Evolutionary conservation across 768 basidiomycete genomes (phyloP).

Genomic region (Boletus pseudo-olivaceus): DNA sequence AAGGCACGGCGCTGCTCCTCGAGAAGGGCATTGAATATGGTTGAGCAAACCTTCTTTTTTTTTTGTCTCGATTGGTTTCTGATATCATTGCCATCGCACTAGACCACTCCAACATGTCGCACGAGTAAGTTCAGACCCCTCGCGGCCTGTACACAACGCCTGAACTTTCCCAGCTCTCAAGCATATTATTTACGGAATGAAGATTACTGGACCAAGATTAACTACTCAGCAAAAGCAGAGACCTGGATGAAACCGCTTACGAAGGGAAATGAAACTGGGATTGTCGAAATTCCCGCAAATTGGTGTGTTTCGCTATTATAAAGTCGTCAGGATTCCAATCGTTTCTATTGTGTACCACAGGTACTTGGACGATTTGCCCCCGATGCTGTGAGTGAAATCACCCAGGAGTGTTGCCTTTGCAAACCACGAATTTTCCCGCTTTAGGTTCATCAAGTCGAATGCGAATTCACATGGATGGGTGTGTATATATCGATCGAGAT

Average conservation of each 20-base stretch:
- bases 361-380: conserved; percentile 72
- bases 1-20: conserved; percentile 59
- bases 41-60: conserved; percentile 19
- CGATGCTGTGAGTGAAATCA: conserved; percentile 53
- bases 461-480: conserved; percentile 75
- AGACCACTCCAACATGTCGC: conserved; percentile 60
- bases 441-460: conserved; percentile 65
- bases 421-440: background rate
- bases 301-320: conserved; percentile 41
- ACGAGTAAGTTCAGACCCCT: conserved; percentile 35
- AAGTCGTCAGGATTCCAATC: background rate
- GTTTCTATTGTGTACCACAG: conserved; percentile 22
- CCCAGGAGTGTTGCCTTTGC: background rate
- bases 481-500: conserved; percentile 1
- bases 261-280: conserved; percentile 59
- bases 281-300: conserved; percentile 64
- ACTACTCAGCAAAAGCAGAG: conserved; percentile 53
- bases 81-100: background rate
- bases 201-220: conserved; percentile 72
- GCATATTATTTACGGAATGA: conserved; percentile 66
- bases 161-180: conserved; percentile 41
- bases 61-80: conserved; percentile 4
- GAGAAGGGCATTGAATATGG: conserved; percentile 76
- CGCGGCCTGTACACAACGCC: background rate
- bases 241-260: conserved; percentile 75